Evolutionary conservation across 768 basidiomycete species (phyloP).

Genomic region (Lentinus brumalis): DNA sequence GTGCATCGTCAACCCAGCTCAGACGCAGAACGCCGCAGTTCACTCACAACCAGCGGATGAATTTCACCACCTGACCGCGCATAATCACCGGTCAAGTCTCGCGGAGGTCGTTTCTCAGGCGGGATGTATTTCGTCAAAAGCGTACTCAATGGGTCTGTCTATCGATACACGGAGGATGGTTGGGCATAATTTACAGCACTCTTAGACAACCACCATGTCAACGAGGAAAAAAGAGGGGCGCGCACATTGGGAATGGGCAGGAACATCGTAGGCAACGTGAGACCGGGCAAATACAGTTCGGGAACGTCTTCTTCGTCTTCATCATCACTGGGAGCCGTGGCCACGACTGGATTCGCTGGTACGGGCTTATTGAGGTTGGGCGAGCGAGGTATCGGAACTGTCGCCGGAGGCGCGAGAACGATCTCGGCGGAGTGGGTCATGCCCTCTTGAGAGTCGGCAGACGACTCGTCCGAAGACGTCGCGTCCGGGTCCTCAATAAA

Average conservation of each 20-base stretch:
- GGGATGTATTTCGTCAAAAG: slow-evolving; percentile 85
- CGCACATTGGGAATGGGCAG: slow-evolving; percentile 89
- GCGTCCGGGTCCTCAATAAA: slow-evolving; percentile 63
- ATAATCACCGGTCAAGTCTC: slow-evolving; percentile 74
- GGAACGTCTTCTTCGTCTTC: slow-evolving; percentile 55
- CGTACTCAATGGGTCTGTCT: slow-evolving; percentile 85
- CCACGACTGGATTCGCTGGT: slow-evolving; percentile 45
- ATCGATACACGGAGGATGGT: slow-evolving; percentile 26
- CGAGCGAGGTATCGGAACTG: slow-evolving; percentile 15
- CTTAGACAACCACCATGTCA: slow-evolving; percentile 65
- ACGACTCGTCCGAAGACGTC: slow-evolving; percentile 33
- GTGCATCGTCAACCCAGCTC: not conserved
- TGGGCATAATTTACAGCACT: slow-evolving; percentile 40
- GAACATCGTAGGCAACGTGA: slow-evolving; percentile 78
- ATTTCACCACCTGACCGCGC: slow-evolving; percentile 63
- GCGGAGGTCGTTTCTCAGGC: slow-evolving; percentile 69
- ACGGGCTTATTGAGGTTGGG: slow-evolving; percentile 58
- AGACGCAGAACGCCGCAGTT: not conserved
- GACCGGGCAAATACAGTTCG: slow-evolving; percentile 66
- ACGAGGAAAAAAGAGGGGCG: slow-evolving; percentile 49
- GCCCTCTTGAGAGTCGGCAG: slow-evolving; percentile 36
- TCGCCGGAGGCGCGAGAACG: slow-evolving; percentile 32
- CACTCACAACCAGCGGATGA: slow-evolving; percentile 78
- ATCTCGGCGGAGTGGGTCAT: slow-evolving; percentile 40
- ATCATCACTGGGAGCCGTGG: slow-evolving; percentile 37